Evolutionary conservation across 2,329 filamentous ascomycete genomes (phyloP).

Genomic region (Trichoderma guizhouense): DNA sequence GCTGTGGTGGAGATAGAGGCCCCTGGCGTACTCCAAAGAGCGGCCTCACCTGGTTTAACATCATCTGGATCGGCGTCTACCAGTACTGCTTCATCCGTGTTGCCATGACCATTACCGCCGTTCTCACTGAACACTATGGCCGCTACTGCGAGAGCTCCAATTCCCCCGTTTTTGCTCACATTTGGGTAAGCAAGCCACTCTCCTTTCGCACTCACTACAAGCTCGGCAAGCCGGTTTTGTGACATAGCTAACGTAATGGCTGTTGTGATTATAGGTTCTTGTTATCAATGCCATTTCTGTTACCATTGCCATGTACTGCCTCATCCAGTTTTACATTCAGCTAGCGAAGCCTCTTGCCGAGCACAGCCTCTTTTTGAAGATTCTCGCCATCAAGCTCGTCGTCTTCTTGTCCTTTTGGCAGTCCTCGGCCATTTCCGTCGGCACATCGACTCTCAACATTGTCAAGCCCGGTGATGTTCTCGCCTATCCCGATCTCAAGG

Average conservation of each 20-base stretch:
- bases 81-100: constrained; percentile 84
- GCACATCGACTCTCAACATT: constrained; percentile 58
- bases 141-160: constrained; percentile 77
- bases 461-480: constrained; percentile 58
- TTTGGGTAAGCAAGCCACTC: constrained; percentile 61
- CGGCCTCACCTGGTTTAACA: constrained; percentile 87
- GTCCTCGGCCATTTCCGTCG: constrained; percentile 49
- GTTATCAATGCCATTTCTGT: constrained; percentile 69
- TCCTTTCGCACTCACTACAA: background rate
- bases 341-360: constrained; percentile 64
- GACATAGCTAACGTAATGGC: background rate
- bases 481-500: constrained; percentile 71
- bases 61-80: constrained; percentile 78
- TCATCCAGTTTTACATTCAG: constrained; percentile 85
- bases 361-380: constrained; percentile 73
- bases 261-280: constrained; percentile 46
- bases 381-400: constrained; percentile 83
- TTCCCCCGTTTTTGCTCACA: constrained; percentile 73
- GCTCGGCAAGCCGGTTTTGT: background rate
- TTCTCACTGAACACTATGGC: constrained; percentile 65
- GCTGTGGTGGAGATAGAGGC: constrained; percentile 66
- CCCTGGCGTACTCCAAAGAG: constrained; percentile 71
- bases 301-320: constrained; percentile 80
- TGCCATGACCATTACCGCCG: constrained; percentile 73
- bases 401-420: constrained; percentile 95